Evolutionary conservation across 106 monocot genomes (phyloP), one percentile per base, ranked within the genome.

Genomic region (Allium sativum): DNA sequence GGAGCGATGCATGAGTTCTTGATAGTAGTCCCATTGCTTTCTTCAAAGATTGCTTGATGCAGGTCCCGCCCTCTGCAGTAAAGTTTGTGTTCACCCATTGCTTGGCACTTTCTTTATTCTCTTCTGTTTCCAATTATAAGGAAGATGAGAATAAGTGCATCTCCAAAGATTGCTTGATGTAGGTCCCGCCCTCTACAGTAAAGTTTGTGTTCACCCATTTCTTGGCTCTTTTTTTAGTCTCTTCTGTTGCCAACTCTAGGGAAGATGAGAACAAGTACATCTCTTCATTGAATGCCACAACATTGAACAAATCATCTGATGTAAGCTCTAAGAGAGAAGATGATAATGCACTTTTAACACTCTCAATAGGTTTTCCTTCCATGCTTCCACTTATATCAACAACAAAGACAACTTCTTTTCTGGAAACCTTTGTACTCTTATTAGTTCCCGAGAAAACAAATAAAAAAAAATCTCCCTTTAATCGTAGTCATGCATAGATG

Each of bases 351-450:
- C 52, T 79, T 14, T 76, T 84, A 45, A 79, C 84, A 65, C 64
- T 84, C 58, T 95, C 90, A 61, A 95, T 70, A 61, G 95, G 79
- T 56, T 77, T 81, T 50, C 90, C 90, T 59, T 66, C 67, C 95
- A 90, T 95, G 77, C 95, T 95, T 69, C 74, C 86, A 82, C 95
- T 95, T 41, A 80, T 77, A 67, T 95, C 95, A 77, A 95, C 73
- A 66, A 90, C 5, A 84, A 87, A 90, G 52, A 95, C 65, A 40
- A 90, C 84, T 70, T 83, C 79, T 45, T 79, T 83, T 79, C 66
- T 86, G 79, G 87, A 87, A 41, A 84, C 84, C 95, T 95, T 93
- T 74, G 64, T 79, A 11, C 67, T 82, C 44, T 75, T 72, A 65
- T 72, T 71, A 77, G 14, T 74, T 68, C 84, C 93, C 66, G 87